A percentile compares a stretch with the other conserved stretches of the same genome.
Conservation (phyloP, 2,329 filamentous ascomycete species). For the Colletotrichum spaethianum region DNA sequence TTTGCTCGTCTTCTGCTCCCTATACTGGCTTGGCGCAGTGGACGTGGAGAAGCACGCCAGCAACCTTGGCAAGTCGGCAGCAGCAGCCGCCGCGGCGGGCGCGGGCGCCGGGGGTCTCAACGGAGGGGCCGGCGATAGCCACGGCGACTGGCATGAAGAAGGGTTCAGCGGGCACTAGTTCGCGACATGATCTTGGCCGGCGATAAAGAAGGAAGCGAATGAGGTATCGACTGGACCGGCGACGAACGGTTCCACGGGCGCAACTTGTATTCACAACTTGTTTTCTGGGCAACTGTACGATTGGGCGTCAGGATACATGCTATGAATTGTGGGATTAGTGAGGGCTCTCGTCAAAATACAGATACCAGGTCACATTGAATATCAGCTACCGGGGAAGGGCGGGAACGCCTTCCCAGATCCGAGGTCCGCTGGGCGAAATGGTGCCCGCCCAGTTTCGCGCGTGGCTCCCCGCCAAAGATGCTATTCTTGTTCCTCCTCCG, state of each 20-base stretch:
- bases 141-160: conserved; percentile 76
- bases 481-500: conserved; percentile 37
- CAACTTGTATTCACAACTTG: conserved; percentile 17
- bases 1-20: conserved; percentile 85
- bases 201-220: not conserved
- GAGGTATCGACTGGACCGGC: not conserved
- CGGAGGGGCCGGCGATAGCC: conserved; percentile 49
- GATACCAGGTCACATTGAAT: conserved; percentile 20
- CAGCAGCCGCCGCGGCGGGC: conserved; percentile 57
- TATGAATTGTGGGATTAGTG: conserved; percentile 27
- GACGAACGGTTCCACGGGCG: not conserved
- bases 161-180: conserved; percentile 63
- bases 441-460: not conserved
- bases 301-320: conserved; percentile 21
- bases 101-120: conserved; percentile 50
- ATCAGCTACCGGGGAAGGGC: conserved; percentile 1
- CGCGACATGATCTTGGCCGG: not conserved
- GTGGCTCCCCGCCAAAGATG: conserved; percentile 22
- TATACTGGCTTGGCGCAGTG: conserved; percentile 85
- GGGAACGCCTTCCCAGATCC: conserved; percentile 3
- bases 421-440: not conserved
- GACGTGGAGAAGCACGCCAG: conserved; percentile 75
- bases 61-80: conserved; percentile 65
- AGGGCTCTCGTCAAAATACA: conserved; percentile 26
- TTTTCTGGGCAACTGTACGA: conserved; percentile 16